Evolutionary conservation across 2,329 filamentous ascomycete species (phyloP), one percentile per base, ranked within the genome.

Genomic region (Fusarium kyushuense): DNA sequence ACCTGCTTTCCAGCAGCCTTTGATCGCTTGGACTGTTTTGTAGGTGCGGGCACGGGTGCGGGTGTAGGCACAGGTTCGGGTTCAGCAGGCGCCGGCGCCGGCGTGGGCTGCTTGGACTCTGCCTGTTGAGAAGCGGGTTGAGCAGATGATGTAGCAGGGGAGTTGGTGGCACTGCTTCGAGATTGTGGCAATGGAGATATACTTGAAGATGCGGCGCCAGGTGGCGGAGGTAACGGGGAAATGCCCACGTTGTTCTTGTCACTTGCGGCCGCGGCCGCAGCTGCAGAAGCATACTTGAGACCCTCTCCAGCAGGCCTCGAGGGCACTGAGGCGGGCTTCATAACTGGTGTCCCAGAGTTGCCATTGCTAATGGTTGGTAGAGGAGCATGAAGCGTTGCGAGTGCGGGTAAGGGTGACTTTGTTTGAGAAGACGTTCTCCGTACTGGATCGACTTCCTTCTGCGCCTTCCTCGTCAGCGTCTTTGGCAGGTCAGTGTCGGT

Each of bases 271-370:
- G 95, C 96, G 0, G 96, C 96, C 0, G 96, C 96, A 0, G 96
- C 96, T 0, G 96, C 96, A 36, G 96, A 98, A 43, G 96, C 96
- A 77, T 99, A 99, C 80, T 98, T 98, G 70, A 99, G 84, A 2
- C 92, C 93, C 78, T 98, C 95, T 47, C 94, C 94, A 6, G 93
- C 92, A 9, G 92, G 90, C 77, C 95, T 89, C 61, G 92, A 89
- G 2, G 96, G 96, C 73, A 94, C 81, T 19, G 93, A 90, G 19
- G 96, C 96, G 14, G 96, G 95, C 83, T 98, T 99, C 95, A 98
- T 98, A 54, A 85, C 82, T 54, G 84, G 84, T 54, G 84, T 84
- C 58, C 86, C 81, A 51, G 85, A 71, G 38, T 69, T 77, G 76
- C 86, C 86, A 76, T 86, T 92, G 71, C 87, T 85, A 59, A 86